Percentiles rank a stretch among this genome's conserved stretches.
Evolutionary conservation across 192 early-diverging fungal species (phyloP).

Genomic region (Linnemannia hyalina): DNA sequence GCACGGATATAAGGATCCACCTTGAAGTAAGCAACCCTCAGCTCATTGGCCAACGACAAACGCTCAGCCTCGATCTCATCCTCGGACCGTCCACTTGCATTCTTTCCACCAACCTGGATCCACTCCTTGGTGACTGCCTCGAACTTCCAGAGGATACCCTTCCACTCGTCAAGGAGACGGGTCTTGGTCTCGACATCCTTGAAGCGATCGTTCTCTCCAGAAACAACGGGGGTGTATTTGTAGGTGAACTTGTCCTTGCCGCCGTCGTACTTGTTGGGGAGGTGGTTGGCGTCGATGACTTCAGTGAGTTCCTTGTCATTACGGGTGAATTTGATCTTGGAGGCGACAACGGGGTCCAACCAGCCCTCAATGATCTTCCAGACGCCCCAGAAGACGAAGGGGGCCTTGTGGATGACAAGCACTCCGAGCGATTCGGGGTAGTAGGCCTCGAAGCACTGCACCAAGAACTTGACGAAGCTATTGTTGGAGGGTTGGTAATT

Average conservation of each 20-base stretch:
- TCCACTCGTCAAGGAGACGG: slow-evolving; percentile 29
- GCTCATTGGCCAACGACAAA: slow-evolving; percentile 34
- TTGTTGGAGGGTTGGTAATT: neutral
- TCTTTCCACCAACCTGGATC: slow-evolving; percentile 57
- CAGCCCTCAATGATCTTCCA: slow-evolving; percentile 85
- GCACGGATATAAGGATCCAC: slow-evolving; percentile 63
- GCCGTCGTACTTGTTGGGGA: slow-evolving; percentile 68
- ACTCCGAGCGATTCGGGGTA: slow-evolving; percentile 89
- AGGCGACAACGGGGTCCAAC: slow-evolving; percentile 90
- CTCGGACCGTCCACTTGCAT: slow-evolving; percentile 26
- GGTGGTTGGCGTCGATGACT: slow-evolving; percentile 68
- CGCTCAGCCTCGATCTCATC: slow-evolving; percentile 54
- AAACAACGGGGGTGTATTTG: slow-evolving; percentile 48
- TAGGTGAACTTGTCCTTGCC: slow-evolving; percentile 66
- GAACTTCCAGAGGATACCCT: slow-evolving; percentile 46
- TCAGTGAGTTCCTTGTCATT: slow-evolving; percentile 66
- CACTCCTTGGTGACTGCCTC: slow-evolving; percentile 62
- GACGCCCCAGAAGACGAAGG: slow-evolving; percentile 86
- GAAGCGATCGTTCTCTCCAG: slow-evolving; percentile 57
- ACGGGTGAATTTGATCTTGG: slow-evolving; percentile 82
- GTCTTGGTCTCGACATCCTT: slow-evolving; percentile 48
- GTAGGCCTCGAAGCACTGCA: slow-evolving; percentile 84
- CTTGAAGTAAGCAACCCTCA: slow-evolving; percentile 57
- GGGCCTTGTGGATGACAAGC: slow-evolving; percentile 83
- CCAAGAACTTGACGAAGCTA: slow-evolving; percentile 78